Conservation (phyloP, 108 stramenopile genomes). For the Asterionellopsis glacialis region DNA sequence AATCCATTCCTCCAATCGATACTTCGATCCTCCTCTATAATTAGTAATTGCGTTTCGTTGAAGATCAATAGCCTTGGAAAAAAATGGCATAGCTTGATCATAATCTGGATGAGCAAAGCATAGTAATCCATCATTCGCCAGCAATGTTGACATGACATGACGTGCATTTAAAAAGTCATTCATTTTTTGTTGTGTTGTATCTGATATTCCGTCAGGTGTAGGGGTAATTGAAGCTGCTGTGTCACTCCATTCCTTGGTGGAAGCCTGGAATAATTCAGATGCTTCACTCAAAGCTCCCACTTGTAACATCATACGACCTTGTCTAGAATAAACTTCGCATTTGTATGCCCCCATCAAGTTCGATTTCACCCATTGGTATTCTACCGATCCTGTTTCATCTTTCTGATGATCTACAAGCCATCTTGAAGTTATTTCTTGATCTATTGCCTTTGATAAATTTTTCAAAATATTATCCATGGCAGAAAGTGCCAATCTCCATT, state of each 20-base stretch:
- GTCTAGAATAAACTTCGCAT: slow-evolving; percentile 70
- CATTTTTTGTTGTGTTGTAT: not conserved
- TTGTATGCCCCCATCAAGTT: slow-evolving; percentile 20
- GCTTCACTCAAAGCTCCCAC: slow-evolving; percentile 60
- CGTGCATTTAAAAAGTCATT: not conserved
- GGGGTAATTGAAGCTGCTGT: not conserved
- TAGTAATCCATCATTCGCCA: slow-evolving; percentile 59
- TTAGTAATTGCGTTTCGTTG: slow-evolving; percentile 8
- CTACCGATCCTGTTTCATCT: too few species aligned
- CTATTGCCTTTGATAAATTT: slow-evolving; percentile 16
- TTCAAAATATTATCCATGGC: slow-evolving; percentile 56
- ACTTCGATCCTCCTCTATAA: slow-evolving; percentile 5
- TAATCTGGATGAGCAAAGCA: slow-evolving; percentile 63
- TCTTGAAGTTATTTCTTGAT: slow-evolving; percentile 3
- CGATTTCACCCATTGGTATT: not conserved
- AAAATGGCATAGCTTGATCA: slow-evolving; percentile 43
- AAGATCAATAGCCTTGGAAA: slow-evolving; percentile 42
- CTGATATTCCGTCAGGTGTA: not conserved
- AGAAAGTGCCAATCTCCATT: slow-evolving; percentile 79
- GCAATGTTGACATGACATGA: slow-evolving; percentile 9
- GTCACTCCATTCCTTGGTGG: slow-evolving; percentile 10
- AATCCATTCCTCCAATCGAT: slow-evolving; percentile 20
- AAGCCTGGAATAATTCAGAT: slow-evolving; percentile 42
- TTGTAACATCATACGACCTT: slow-evolving; percentile 80
- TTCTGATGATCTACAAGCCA: too few species aligned